phyloP scores from a whole-genome alignment of 2,329 filamentous ascomycete genomes.

The Trichoderma gracile region DNA sequence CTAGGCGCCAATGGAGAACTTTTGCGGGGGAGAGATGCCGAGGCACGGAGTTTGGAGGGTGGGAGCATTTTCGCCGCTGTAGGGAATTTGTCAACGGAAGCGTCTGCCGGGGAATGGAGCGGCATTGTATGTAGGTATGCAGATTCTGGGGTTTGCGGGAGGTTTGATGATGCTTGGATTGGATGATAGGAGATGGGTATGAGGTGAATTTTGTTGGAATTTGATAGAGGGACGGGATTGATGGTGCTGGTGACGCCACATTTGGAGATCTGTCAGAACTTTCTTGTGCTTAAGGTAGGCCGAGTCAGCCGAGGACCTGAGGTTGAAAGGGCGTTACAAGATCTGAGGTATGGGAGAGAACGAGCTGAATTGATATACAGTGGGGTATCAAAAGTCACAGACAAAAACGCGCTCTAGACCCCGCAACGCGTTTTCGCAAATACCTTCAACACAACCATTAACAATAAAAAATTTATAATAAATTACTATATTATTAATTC shows the following conservation, averaged over 20 bases:
- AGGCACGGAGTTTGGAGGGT: conserved; percentile 13
- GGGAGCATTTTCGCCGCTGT: too few relatives aligned
- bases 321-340: too few relatives aligned
- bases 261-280: too few relatives aligned
- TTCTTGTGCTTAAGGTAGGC: too few relatives aligned
- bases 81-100: too few relatives aligned
- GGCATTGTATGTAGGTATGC: neutral
- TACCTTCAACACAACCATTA: neutral
- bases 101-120: too few relatives aligned
- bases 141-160: neutral
- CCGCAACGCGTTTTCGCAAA: neutral
- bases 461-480: neutral
- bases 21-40: conserved; percentile 23
- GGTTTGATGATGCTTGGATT: neutral
- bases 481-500: neutral
- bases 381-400: neutral
- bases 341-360: too few relatives aligned
- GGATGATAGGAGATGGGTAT: neutral
- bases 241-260: too few relatives aligned
- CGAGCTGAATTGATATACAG: neutral
- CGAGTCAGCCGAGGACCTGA: too few relatives aligned
- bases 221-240: neutral
- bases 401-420: neutral
- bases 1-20: neutral
- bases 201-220: neutral